Evolutionary conservation across 140 eudicot genomes (phyloP).

Genomic region (Erigeron philadelphicus): DNA sequence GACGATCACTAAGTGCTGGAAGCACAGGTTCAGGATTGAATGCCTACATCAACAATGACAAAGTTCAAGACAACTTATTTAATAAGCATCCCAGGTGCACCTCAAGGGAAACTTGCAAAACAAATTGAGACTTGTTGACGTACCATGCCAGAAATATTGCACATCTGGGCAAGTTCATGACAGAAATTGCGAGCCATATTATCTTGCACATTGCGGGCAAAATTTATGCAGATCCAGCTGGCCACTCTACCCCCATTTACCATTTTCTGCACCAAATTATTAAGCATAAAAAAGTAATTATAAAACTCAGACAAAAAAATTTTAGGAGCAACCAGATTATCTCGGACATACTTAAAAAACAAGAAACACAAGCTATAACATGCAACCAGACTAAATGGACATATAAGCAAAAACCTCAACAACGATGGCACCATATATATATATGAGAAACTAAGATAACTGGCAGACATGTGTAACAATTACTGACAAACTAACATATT

Average conservation of each 20-base stretch:
- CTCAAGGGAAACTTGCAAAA: not conserved
- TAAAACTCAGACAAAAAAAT: not conserved
- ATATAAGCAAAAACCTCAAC: not conserved
- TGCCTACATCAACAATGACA: conserved; percentile 36
- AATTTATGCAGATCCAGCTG: conserved; percentile 76
- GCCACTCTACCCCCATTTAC: conserved; percentile 84
- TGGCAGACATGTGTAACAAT: conserved; percentile 5
- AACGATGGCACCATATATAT: not conserved
- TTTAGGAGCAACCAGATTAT: not conserved
- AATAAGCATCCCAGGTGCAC: not conserved
- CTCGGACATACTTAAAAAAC: not conserved
- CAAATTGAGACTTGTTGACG: not conserved
- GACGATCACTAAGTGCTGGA: conserved; percentile 54
- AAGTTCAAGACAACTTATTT: conserved; percentile 7
- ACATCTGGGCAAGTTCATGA: conserved; percentile 87
- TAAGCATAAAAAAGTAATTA: not conserved
- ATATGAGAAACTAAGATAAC: not conserved
- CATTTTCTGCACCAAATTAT: conserved; percentile 58
- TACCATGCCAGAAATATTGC: conserved; percentile 88
- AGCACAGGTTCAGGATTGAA: conserved; percentile 68
- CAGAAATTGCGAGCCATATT: conserved; percentile 57
- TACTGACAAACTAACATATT: not conserved
- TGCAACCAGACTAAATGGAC: not conserved
- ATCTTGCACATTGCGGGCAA: conserved; percentile 78
- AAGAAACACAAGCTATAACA: not conserved